Base-by-base conservation (phyloP, 2,329 filamentous ascomycete species). In the Colletotrichum coccodes region DNA sequence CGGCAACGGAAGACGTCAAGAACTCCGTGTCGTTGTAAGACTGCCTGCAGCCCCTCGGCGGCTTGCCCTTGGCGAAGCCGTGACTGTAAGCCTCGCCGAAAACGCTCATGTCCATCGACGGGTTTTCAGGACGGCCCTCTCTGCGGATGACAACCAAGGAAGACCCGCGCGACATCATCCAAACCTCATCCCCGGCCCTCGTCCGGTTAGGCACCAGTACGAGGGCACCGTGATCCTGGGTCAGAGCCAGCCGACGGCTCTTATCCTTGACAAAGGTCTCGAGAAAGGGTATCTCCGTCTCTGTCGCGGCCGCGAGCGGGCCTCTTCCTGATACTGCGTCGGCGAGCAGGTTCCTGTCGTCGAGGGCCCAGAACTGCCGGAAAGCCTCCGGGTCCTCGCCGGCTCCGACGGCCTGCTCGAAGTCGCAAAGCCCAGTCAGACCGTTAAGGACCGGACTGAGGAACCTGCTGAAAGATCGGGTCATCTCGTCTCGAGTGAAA, bases 281-380 rank as follows among this genome's bases (percentile, higher is more conserved):
- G 34, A 72, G 65, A 60, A 71, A 72, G 2, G 62, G 46, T 1
- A 75, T 70, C 8, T 77, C 74, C 59, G 72, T 73, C 52, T 76
- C 74, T 30, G 76, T 64, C 60, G 72, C 68, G 44, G 71, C 63
- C 6, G 57, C 49, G 32, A 73, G 65, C 6, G 74, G 71, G 6
- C 73, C 71, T 9, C 71, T 74, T 62, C 73, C 76, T 50, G 75
- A 74, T 54, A 78, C 72, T 38, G 77, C 75, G 46, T 80, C 78
- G 30, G 72, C 71, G 64, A 80, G 77, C 42, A 80, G 71, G 34
- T 80, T 80, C 63, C 74, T 74, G 21, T 71, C 75, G 62, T 77
- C 76, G 12, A 80, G 72, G 23, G 71, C 74, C 78, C 78, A 80
- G 63, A 80, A 80, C 38, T 77, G 74, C 12, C 78, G 71, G 64